Percentiles rank a stretch among this genome's conserved stretches.
Evolutionary conservation across 306 rosid species (phyloP).

Genomic region (Quercus gilva): DNA sequence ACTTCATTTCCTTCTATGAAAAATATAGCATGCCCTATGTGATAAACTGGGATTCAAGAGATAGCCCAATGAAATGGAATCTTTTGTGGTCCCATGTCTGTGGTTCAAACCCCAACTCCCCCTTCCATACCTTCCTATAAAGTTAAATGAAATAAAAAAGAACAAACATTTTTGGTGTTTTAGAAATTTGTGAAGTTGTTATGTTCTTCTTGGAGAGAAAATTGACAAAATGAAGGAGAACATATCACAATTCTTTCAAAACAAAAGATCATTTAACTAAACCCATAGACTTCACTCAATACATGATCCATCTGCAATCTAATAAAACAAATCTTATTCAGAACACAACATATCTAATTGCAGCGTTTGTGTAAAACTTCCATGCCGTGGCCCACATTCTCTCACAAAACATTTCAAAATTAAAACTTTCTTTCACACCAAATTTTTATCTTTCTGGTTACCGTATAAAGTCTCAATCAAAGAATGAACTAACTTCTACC

Average conservation of each 20-base stretch:
- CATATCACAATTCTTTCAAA: background rate
- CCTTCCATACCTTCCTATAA: too few species aligned
- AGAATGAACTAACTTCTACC: background rate
- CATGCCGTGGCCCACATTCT: background rate
- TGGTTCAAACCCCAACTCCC: too few species aligned
- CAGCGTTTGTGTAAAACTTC: background rate
- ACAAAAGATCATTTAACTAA: background rate
- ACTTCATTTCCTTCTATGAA: too few species aligned
- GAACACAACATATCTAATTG: background rate
- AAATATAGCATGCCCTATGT: too few species aligned
- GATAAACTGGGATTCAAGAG: too few species aligned
- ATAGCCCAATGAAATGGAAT: too few species aligned
- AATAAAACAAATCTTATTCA: background rate
- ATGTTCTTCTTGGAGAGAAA: background rate
- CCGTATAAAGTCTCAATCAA: background rate
- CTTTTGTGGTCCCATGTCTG: too few species aligned
- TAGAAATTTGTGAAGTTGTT: background rate
- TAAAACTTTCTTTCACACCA: too few species aligned
- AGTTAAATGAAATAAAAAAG: background rate
- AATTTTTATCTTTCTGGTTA: background rate
- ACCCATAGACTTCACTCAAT: background rate
- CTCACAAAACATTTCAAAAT: too few species aligned
- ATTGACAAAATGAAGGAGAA: background rate
- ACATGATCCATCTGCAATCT: background rate
- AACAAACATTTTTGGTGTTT: background rate